phyloP scores from a whole-genome alignment of 2,329 filamentous ascomycete species.

The Fusarium nisikadoi region DNA sequence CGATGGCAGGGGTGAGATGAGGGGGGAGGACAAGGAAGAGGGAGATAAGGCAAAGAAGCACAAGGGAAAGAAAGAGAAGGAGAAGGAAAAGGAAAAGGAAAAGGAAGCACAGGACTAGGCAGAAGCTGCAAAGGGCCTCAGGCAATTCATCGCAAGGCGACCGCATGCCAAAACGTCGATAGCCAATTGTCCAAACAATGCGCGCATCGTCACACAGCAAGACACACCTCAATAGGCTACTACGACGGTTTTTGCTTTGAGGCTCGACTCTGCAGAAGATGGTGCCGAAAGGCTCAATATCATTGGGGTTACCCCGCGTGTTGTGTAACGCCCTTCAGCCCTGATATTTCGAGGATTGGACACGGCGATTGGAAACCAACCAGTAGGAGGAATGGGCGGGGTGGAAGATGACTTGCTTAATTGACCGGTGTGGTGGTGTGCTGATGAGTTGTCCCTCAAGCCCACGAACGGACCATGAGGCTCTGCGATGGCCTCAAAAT shows the following conservation, averaged over 20 bases:
- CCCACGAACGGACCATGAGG: constrained; percentile 36
- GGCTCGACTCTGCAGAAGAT: constrained; percentile 24
- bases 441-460: constrained; percentile 44
- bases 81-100: neutral
- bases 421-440: constrained; percentile 34
- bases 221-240: neutral
- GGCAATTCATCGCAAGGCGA: constrained; percentile 21
- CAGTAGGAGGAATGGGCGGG: constrained; percentile 30
- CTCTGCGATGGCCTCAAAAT: constrained; percentile 37
- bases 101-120: constrained; percentile 14
- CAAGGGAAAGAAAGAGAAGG: neutral
- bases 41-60: neutral
- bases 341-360: constrained; percentile 40
- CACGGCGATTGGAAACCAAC: neutral
- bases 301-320: constrained; percentile 45
- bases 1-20: constrained; percentile 24
- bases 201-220: constrained; percentile 16
- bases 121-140: constrained; percentile 26
- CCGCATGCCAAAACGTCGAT: constrained; percentile 16
- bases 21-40: neutral
- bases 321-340: constrained; percentile 38
- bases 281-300: constrained; percentile 9
- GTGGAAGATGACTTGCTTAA: constrained; percentile 31
- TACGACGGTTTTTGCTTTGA: neutral
- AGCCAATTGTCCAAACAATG: constrained; percentile 33